Evolutionary conservation across 225 moss, liverwort and hornwort genomes (phyloP), one percentile per base, ranked within the genome.

Genomic region (Straminergon stramineum): DNA sequence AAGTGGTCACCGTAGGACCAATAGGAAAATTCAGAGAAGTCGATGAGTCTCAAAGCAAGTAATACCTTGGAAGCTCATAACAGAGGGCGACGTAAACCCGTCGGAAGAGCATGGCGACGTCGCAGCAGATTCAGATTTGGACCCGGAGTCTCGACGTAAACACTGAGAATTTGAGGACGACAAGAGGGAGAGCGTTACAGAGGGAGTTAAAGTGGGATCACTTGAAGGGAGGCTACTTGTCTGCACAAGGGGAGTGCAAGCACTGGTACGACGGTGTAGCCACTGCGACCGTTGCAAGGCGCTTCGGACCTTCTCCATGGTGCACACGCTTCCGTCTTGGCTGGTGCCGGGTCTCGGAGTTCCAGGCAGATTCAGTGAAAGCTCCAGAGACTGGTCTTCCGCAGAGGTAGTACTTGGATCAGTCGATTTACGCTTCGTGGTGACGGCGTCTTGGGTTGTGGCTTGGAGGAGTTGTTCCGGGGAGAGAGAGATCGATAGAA

Each of bases 41-140:
- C 43, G 43, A 68, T 32, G 66, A 32, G 32, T 32, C 23, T 39
- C 39, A 9, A 16, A 70, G 66, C 26, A 13, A 81, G 79, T 91
- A 13, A 45, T 83, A 92, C 97, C 96, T 91, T 98, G 95, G 62
- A 94, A 95, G 90, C 95, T 97, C 96, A 97, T 96, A 57, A 90
- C 94, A 20, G 98, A 96, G 17, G 93, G 92, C 13, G 96, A 93
- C 15, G 93, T 93, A 79, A 92, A 90, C 51, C 91, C 92, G 61
- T 91, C 92, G 4, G 95, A 95, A 9, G 97, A 94, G 67, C 94
- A 92, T 43, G 89, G 92, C 30, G 96, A 96, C 7, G 93, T 91
- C 24, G 89, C 69, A 7, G 92, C 93, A 5, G 96, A 95, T 28
- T 93, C 91, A 1, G 91, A 89, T 58, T 89, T 94, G 28, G 95